Evolutionary conservation across 768 basidiomycete genomes (phyloP), one percentile per base, ranked within the genome.

Genomic region (Amanita inopinata): DNA sequence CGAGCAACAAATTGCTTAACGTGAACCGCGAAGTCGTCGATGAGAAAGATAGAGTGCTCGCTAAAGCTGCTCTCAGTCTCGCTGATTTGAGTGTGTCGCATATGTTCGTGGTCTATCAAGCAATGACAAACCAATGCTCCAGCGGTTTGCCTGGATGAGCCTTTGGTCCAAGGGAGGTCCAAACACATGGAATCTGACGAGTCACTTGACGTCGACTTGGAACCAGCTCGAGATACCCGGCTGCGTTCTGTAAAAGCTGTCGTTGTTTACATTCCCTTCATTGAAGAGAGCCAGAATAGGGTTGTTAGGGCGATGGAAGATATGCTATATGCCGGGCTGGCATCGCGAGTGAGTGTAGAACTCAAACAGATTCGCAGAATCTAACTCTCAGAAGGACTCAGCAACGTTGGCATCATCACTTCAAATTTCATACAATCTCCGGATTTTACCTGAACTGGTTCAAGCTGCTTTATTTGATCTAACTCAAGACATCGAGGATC

Each of bases 401-500:
- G 78, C 90, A 1, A 62, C 94, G 12, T 72, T 99, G 1, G 90
- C 93, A 0, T 92, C 90, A 1, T 90, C 94, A 0, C 70, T 99
- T 9, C 96, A 98, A 67, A 97, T 91, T 1, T 92, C 94, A 3
- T 86, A 90, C 61, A 99, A 97, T 56, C 74, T 99, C 10, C 73
- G 83, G 20, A 74, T 87, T 11, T 69, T 99, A 8, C 87, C 94
- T 0, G 73, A 78, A 18, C 73, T 97, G 4, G 86, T 97, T 3
- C 77, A 83, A 45, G 75, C 76, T 39, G 73, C 98, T 2, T 65
- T 96, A 12, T 61, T 64, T 4, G 89, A 94, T 57, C 64, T 97
- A 5, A 86, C 81, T 14, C 80, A 87, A 36, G 80, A 83, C 0
- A 83, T 96, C 3, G 85, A 90, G 50, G 73, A 77, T 20, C 74